A percentile compares a stretch with the other conserved stretches of the same genome.
phyloP scores from a whole-genome alignment of 2,329 filamentous ascomycete genomes.

The Apiospora pterosperma region DNA sequence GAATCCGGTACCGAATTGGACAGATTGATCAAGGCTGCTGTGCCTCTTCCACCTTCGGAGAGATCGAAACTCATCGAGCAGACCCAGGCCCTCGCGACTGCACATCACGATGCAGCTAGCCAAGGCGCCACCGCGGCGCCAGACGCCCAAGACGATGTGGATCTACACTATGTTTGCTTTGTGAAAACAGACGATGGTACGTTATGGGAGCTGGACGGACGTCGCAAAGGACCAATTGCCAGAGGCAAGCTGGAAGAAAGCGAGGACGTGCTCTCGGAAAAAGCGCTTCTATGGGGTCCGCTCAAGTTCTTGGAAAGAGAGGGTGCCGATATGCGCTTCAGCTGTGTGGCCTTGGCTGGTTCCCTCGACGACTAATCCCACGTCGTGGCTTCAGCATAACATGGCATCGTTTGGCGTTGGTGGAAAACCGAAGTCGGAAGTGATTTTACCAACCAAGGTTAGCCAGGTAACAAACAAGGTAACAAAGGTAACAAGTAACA shows the following conservation, averaged over 20 bases:
- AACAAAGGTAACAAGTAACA: not conserved
- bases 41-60: constrained; percentile 61
- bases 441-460: not conserved
- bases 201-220: constrained; percentile 59
- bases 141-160: constrained; percentile 73
- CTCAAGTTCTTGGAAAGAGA: constrained; percentile 55
- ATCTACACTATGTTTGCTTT: constrained; percentile 95
- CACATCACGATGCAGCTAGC: constrained; percentile 74
- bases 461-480: not conserved
- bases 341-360: constrained; percentile 53
- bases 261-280: constrained; percentile 73
- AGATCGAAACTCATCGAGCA: constrained; percentile 75
- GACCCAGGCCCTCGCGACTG: constrained; percentile 69
- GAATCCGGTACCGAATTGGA: constrained; percentile 55
- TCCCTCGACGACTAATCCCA: constrained; percentile 33
- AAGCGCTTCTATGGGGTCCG: constrained; percentile 68
- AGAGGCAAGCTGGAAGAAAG: constrained; percentile 51
- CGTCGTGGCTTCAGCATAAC: not conserved
- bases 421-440: not conserved
- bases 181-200: constrained; percentile 68
- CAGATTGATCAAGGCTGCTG: constrained; percentile 65
- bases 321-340: constrained; percentile 55
- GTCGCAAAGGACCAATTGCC: constrained; percentile 53
- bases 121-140: constrained; percentile 78
- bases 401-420: not conserved